Evolutionary conservation across 2,329 filamentous ascomycete genomes (phyloP).

Genomic region (Aspergillus awamori): DNA sequence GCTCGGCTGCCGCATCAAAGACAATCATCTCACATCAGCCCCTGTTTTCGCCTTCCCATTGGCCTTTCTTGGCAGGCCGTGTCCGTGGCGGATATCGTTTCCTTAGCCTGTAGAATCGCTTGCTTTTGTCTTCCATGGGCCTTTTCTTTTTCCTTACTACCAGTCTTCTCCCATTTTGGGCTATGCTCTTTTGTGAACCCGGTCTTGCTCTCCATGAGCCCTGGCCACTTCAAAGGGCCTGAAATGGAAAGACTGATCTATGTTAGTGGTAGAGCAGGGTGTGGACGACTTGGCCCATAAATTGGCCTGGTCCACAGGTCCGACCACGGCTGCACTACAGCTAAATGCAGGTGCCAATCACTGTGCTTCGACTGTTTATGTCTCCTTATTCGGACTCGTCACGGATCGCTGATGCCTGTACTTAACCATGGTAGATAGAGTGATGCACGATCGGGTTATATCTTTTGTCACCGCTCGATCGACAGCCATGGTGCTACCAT

Average conservation of each 20-base stretch:
- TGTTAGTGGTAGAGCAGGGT: neutral
- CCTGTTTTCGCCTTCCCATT: neutral
- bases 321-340: constrained; percentile 13
- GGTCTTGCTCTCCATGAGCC: neutral
- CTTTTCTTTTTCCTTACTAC: neutral
- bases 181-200: neutral
- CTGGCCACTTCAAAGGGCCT: neutral
- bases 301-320: neutral
- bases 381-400: neutral
- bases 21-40: neutral
- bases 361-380: neutral
- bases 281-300: neutral
- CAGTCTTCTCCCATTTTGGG: neutral
- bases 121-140: neutral
- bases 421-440: neutral
- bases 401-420: neutral
- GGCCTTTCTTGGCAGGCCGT: neutral
- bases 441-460: constrained; percentile 1
- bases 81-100: neutral
- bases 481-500: neutral
- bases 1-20: neutral
- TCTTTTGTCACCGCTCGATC: neutral
- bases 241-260: neutral
- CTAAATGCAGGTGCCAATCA: neutral
- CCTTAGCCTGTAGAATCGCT: neutral